Base-by-base conservation (phyloP, 164 flowering plant species). In the Vitis labrusca region DNA sequence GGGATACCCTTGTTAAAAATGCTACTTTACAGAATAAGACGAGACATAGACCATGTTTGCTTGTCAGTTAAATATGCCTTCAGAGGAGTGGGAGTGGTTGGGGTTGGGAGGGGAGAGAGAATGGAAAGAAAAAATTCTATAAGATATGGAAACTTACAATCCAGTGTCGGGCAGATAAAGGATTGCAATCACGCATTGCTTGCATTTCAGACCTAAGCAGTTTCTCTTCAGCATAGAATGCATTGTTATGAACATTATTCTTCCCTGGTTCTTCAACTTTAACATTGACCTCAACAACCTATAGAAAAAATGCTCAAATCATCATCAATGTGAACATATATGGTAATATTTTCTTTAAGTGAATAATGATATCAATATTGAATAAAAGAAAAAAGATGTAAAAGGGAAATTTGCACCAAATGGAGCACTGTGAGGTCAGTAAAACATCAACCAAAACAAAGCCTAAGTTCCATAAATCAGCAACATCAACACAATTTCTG, bases 111-210 rank as follows among this genome's bases (percentile, higher is more conserved):
- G 66, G 17, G 66, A 11, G 37, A 17, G 29, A 50, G 55, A 62
- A 50, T 17, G 52, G 32, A 11, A 61, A 44, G 30, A 30, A 61
- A 17, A 61, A 57, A n/a, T 49, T 10, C 11, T 10, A 14, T 47
- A 57, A 50, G 64, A 61, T 60, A 51, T 63, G 67, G 66, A 68
- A 23, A 13, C 95, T 83, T 84, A 94, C 98, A 79, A 94, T 89
- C 98, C 98, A 94, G 73, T 94, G 98, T 57, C 98, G 98, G 64
- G 97, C 98, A 71, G 92, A 71, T 50, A 80, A 79, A 49, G 97
- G 94, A 75, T 89, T 83, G 75, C 94, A 90, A 68, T 90, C 97
- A 49, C 97, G 97, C 94, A 90, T 89, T 55, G 98, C 97, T 84
- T 94, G 85, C 75, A 76, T 50, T 78, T 94, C 97, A 55, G 97